phyloP scores from a whole-genome alignment of 2,329 filamentous ascomycete species.

The Davidsoniella eucalypti region DNA sequence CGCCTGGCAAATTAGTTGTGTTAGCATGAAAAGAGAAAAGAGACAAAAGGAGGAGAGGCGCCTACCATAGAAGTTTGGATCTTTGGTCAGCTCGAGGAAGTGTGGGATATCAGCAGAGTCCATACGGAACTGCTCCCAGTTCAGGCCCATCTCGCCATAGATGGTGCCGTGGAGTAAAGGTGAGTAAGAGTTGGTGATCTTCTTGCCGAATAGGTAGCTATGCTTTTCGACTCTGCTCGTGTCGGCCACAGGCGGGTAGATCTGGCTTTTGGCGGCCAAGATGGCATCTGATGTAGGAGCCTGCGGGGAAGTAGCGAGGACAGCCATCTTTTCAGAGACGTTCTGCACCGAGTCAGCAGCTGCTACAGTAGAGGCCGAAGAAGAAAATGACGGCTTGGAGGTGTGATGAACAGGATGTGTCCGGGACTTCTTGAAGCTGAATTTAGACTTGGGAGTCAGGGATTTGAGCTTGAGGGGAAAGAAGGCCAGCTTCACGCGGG shows the following conservation, averaged over 20 bases:
- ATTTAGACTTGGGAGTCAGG: too few relatives aligned
- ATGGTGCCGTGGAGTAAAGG: conserved; percentile 37
- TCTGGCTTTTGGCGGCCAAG: neutral
- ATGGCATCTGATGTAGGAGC: neutral
- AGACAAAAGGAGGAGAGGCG: neutral
- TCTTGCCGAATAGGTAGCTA: conserved; percentile 41
- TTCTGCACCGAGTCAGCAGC: neutral
- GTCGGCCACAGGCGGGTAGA: conserved; percentile 4
- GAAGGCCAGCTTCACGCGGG: too few relatives aligned
- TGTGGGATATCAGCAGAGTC: conserved; percentile 33
- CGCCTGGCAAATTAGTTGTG: conserved; percentile 26
- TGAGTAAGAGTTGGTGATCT: conserved; percentile 37
- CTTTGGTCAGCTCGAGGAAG: conserved; percentile 34
- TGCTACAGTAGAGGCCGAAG: neutral
- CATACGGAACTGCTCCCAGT: conserved; percentile 35
- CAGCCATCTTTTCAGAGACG: conserved; percentile 2
- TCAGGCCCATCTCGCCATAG: conserved; percentile 32
- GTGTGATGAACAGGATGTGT: neutral
- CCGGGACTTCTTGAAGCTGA: too few relatives aligned
- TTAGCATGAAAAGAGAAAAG: neutral
- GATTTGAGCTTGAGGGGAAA: too few relatives aligned
- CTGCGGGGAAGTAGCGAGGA: neutral
- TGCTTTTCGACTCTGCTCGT: conserved; percentile 17
- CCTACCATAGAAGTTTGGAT: conserved; percentile 46
- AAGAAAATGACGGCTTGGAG: neutral